Percentiles rank a stretch among this genome's conserved stretches.
phyloP scores from a whole-genome alignment of 2,329 filamentous ascomycete genomes.

The Beauveria sp. region DNA sequence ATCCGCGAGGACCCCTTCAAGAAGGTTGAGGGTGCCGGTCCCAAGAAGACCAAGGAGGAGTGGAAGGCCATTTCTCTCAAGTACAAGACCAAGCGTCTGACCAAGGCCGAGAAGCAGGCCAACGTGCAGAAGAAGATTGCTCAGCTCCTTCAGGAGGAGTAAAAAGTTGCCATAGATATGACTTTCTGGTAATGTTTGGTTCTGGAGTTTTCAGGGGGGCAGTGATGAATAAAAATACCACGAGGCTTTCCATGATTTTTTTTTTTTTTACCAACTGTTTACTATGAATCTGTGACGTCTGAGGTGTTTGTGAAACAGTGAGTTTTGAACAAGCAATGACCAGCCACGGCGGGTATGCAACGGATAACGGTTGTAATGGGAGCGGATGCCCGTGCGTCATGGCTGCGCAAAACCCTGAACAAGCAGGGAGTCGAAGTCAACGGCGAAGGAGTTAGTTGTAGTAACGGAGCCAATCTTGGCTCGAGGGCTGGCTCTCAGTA shows the following conservation, averaged over 20 bases:
- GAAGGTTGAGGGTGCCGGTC: slow-evolving; percentile 66
- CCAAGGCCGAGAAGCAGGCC: slow-evolving; percentile 74
- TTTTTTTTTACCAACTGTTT: not conserved
- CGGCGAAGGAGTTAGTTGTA: not conserved
- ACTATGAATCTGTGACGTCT: not conserved
- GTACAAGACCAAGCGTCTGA: slow-evolving; percentile 70
- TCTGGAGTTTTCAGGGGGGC: slow-evolving; percentile 31
- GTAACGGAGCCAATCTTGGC: not conserved
- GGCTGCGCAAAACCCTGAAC: not conserved
- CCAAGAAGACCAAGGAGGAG: slow-evolving; percentile 96
- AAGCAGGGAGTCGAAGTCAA: not conserved
- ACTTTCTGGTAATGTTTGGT: slow-evolving; percentile 23
- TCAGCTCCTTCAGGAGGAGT: slow-evolving; percentile 55
- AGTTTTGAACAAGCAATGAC: not conserved
- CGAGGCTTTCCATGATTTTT: slow-evolving; percentile 11
- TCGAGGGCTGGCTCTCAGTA: not conserved
- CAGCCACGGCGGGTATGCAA: no score
- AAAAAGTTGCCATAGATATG: slow-evolving; percentile 22
- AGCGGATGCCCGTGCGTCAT: not conserved
- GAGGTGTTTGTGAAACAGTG: not conserved
- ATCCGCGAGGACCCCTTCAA: slow-evolving; percentile 98
- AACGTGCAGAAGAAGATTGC: slow-evolving; percentile 88
- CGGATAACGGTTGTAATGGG: no score
- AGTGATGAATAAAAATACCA: slow-evolving; percentile 27
- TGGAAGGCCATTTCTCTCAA: slow-evolving; percentile 95